A percentile compares a stretch with the other conserved stretches of the same genome.
phyloP scores from a whole-genome alignment of 1,284 basidiomycete genomes.

The Trichosporon coremiiforme region DNA sequence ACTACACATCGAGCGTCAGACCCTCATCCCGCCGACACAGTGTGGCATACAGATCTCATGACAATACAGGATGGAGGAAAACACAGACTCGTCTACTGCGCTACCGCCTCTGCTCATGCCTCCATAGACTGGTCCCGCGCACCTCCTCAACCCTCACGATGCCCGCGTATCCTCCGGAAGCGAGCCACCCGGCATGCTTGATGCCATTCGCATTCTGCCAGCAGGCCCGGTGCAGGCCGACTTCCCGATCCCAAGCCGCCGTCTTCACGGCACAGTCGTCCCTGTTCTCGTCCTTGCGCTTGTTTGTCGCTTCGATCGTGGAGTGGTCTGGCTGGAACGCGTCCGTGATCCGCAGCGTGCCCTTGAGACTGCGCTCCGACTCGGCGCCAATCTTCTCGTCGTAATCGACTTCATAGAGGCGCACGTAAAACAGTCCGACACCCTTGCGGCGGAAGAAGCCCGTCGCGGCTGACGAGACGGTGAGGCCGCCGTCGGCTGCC shows the following conservation, averaged over 20 bases:
- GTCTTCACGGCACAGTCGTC: slow-evolving; percentile 38
- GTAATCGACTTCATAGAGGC: slow-evolving; percentile 83
- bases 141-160: slow-evolving; percentile 79
- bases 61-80: too few relatives aligned
- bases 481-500: slow-evolving; percentile 75
- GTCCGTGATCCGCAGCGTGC: slow-evolving; percentile 80
- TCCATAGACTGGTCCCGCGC: slow-evolving; percentile 16
- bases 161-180: slow-evolving; percentile 77
- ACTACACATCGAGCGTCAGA: too few relatives aligned
- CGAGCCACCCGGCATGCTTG: slow-evolving; percentile 67
- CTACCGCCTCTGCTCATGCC: neutral
- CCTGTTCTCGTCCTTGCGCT: slow-evolving; percentile 24
- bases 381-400: slow-evolving; percentile 61
- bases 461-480: slow-evolving; percentile 31
- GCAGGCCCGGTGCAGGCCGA: slow-evolving; percentile 70
- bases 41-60: too few relatives aligned
- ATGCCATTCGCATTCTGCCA: slow-evolving; percentile 80
- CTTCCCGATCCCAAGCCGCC: slow-evolving; percentile 73
- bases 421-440: slow-evolving; percentile 69
- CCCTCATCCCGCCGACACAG: too few relatives aligned
- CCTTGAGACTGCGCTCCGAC: slow-evolving; percentile 30
- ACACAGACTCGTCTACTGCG: too few relatives aligned
- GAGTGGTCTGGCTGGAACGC: slow-evolving; percentile 66
- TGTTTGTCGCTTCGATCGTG: slow-evolving; percentile 27
- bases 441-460: slow-evolving; percentile 40